Evolutionary conservation across 352 stramenopile genomes (phyloP).

Genomic region (Pythium biforme): DNA sequence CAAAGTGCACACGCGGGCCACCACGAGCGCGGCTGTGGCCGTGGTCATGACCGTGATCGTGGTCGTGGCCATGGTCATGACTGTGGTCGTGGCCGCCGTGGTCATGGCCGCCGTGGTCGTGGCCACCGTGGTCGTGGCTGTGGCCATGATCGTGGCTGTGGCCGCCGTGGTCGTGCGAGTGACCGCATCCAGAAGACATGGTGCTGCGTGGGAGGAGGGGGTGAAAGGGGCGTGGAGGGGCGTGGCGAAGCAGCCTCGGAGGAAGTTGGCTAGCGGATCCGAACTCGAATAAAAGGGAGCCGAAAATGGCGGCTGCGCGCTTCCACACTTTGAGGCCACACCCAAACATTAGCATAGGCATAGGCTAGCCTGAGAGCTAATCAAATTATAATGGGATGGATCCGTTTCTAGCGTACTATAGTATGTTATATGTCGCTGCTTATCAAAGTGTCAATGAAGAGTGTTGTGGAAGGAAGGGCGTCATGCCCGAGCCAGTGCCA

Average conservation of each 20-base stretch:
- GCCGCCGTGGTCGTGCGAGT: background rate
- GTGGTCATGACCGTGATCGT: constrained; percentile 3
- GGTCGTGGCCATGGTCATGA: constrained; percentile 12
- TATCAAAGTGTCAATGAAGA: too few relatives aligned
- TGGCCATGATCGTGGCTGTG: background rate
- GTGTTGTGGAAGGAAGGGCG: too few relatives aligned
- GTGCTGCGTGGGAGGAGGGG: background rate
- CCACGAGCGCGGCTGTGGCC: background rate
- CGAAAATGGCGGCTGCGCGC: background rate
- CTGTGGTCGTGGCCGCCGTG: constrained; percentile 7
- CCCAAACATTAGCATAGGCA: background rate
- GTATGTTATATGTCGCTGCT: too few relatives aligned
- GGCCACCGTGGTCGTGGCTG: constrained; percentile 6
- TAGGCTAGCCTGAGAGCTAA: background rate
- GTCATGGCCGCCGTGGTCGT: constrained; percentile 1
- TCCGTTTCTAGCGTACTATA: too few relatives aligned
- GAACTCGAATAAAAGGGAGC: background rate
- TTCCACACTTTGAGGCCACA: background rate
- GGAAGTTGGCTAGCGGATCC: background rate
- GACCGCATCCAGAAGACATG: constrained; percentile 9
- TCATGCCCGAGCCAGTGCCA: too few relatives aligned
- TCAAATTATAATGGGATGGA: too few relatives aligned
- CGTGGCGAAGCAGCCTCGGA: too few relatives aligned
- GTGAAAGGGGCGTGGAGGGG: background rate
- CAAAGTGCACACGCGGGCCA: constrained; percentile 9